A percentile compares a stretch with the other conserved stretches of the same genome.
These are phyloP conservation scores for Saturnispora saitoi DNA, from an alignment of 805 yeast genomes.

Conservation along the genomic window DNA sequence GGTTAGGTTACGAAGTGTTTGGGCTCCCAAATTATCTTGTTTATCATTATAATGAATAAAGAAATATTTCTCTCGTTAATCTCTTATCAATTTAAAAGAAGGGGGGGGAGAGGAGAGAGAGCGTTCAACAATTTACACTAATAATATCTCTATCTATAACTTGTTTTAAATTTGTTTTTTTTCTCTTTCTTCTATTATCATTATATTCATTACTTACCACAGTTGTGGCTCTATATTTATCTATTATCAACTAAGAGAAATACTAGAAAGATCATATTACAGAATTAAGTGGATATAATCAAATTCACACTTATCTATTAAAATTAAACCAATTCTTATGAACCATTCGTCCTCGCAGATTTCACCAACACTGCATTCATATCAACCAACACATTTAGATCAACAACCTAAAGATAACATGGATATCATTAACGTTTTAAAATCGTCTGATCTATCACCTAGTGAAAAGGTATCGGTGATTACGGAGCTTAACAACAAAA, in stretches of 20 bases:
- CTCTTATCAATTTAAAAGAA: no score
- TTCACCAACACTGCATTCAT: neutral
- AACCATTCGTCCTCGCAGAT: neutral
- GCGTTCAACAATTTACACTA: no score
- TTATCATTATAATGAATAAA: conserved; percentile 74
- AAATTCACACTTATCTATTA: neutral
- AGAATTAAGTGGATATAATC: no score
- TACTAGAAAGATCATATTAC: no score
- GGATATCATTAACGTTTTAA: conserved; percentile 16
- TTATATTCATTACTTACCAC: no score
- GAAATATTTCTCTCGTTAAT: no score
- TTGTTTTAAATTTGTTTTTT: no score
- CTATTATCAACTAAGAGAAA: no score
- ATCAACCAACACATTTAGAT: neutral
- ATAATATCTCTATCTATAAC: no score
- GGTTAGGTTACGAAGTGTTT: conserved; percentile 81
- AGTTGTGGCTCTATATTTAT: no score
- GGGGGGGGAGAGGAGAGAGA: no score
- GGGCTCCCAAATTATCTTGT: conserved; percentile 95
- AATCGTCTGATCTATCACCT: conserved; percentile 15
- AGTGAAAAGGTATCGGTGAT: conserved; percentile 19
- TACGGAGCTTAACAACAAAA: conserved; percentile 18
- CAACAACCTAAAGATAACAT: conserved; percentile 3
- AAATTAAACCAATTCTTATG: neutral
- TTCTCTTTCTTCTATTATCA: no score